Evolutionary conservation across 225 moss, liverwort and hornwort genomes (phyloP).

Genomic region (Marchantia paleacea): DNA sequence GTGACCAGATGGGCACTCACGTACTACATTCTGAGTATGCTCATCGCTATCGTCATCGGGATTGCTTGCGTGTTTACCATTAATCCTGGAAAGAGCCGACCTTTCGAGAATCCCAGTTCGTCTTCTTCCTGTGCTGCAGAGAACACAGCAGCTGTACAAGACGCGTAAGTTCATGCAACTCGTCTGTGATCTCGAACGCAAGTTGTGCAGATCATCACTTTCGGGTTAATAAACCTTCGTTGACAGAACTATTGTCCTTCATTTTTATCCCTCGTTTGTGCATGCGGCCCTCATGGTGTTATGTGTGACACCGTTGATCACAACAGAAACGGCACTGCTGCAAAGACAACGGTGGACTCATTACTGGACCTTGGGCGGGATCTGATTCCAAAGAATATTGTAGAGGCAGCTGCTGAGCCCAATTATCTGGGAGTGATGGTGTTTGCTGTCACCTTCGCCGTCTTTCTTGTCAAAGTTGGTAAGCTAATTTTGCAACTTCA

Average conservation of each 20-base stretch:
- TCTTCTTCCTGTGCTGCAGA: conserved; percentile 29
- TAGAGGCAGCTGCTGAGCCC: conserved; percentile 58
- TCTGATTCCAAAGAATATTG: conserved; percentile 68
- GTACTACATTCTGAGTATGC: conserved; percentile 75
- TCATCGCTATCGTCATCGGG: conserved; percentile 60
- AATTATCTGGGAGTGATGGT: conserved; percentile 78
- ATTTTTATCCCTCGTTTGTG: neutral
- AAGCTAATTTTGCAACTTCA: neutral
- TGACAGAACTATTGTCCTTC: neutral
- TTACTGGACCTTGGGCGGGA: conserved; percentile 72
- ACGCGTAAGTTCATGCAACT: neutral
- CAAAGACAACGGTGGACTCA: conserved; percentile 51
- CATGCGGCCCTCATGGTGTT: too few species aligned
- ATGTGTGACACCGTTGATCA: neutral
- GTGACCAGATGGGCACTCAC: conserved; percentile 68
- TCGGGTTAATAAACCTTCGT: too few species aligned
- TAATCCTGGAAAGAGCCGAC: conserved; percentile 43
- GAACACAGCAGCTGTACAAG: conserved; percentile 24
- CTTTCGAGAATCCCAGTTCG: neutral
- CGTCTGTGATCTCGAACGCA: neutral
- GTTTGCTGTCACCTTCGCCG: conserved; percentile 69
- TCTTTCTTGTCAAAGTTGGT: conserved; percentile 57
- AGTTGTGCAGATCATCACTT: neutral
- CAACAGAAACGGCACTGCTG: neutral
- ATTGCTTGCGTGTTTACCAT: conserved; percentile 57